Conservation (phyloP, 805 yeast genomes). For the Jamesozyma spencerorum region DNA sequence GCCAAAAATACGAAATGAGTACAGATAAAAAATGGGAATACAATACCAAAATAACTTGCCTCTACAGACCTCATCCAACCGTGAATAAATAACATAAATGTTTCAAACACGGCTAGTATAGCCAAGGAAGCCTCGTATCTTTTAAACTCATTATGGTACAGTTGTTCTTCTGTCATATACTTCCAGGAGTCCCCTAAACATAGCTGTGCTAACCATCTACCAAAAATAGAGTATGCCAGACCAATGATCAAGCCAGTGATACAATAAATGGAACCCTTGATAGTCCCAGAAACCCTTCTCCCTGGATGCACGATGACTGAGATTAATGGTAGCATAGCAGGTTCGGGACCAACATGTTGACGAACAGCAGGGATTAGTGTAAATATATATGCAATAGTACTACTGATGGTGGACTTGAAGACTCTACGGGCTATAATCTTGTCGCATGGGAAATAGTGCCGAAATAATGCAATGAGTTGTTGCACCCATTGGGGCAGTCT, state of each 20-base stretch:
- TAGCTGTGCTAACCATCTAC: constrained; percentile 34
- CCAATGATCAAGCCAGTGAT: constrained; percentile 36
- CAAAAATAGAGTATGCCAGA: constrained; percentile 34
- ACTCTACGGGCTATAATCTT: constrained; percentile 32
- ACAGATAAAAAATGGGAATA: constrained; percentile 40
- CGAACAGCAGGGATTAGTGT: constrained; percentile 33
- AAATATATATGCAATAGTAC: constrained; percentile 36
- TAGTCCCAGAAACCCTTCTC: constrained; percentile 39
- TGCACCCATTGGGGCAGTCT: not conserved
- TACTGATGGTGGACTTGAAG: constrained; percentile 31
- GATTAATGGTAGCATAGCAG: constrained; percentile 37
- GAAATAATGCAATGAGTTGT: constrained; percentile 6
- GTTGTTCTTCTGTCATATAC: constrained; percentile 26
- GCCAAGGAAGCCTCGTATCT: constrained; percentile 35
- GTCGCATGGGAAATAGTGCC: constrained; percentile 25
- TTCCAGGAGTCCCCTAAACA: constrained; percentile 29
- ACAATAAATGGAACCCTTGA: constrained; percentile 36
- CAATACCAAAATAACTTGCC: constrained; percentile 39
- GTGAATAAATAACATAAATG: constrained; percentile 38
- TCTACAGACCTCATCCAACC: constrained; percentile 43
- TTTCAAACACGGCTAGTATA: constrained; percentile 37
- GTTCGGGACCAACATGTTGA: constrained; percentile 32
- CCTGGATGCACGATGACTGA: constrained; percentile 45
- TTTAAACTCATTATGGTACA: constrained; percentile 22
- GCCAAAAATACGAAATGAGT: constrained; percentile 41